phyloP scores from a whole-genome alignment of 371 early-diverging fungal species.

The Mortierella sp. region DNA sequence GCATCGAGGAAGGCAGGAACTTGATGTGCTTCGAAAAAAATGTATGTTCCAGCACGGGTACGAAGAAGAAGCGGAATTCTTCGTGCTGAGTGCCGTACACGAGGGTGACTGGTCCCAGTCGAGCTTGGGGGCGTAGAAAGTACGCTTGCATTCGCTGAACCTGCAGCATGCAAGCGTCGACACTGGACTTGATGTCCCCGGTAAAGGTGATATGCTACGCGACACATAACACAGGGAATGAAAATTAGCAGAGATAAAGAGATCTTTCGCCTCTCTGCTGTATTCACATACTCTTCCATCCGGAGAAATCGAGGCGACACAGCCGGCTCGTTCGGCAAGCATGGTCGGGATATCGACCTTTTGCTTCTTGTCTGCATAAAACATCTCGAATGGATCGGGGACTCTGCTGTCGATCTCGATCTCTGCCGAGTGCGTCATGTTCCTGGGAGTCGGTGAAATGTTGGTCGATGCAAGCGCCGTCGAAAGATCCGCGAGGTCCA shows the following conservation, averaged over 20 bases:
- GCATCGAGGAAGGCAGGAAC: constrained; percentile 20
- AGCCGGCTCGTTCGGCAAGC: constrained; percentile 15
- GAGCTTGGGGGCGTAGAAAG: constrained; percentile 22
- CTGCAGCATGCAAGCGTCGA: constrained; percentile 3
- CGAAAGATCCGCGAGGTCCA: neutral
- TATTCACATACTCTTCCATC: constrained; percentile 21
- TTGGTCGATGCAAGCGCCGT: neutral
- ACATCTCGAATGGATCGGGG: constrained; percentile 25
- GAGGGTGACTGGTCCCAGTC: constrained; percentile 12
- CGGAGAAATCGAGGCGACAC: constrained; percentile 10
- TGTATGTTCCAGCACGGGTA: constrained; percentile 20
- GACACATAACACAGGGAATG: no score
- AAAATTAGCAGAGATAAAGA: no score
- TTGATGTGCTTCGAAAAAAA: constrained; percentile 11
- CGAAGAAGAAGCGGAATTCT: constrained; percentile 25
- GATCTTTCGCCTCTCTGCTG: no score
- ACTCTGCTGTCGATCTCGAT: constrained; percentile 16
- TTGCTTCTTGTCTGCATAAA: constrained; percentile 27
- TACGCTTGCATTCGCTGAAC: constrained; percentile 28
- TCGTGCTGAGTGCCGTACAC: constrained; percentile 35
- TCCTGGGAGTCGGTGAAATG: neutral
- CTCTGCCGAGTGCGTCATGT: constrained; percentile 2
- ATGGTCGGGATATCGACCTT: constrained; percentile 28
- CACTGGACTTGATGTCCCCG: constrained; percentile 12
- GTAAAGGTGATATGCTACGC: constrained; percentile 22